phyloP scores from a whole-genome alignment of 2,329 filamentous ascomycete species.

The Fusarium papillatum region DNA sequence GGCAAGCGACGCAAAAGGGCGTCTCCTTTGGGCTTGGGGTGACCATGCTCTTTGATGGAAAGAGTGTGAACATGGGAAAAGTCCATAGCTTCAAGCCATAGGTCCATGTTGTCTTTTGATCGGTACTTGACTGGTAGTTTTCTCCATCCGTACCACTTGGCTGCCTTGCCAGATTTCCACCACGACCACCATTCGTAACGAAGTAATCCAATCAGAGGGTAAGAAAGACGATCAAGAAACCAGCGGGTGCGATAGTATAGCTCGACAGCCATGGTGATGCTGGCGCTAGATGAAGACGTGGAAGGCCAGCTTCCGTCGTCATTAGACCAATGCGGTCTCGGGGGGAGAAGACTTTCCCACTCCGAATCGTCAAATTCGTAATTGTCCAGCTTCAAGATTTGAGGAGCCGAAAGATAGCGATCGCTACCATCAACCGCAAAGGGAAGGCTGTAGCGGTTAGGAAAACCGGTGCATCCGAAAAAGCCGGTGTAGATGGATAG shows the following conservation, averaged over 20 bases:
- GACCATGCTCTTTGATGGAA: background rate
- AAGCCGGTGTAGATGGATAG: background rate
- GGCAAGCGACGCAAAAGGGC: constrained; percentile 1
- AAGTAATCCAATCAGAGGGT: background rate
- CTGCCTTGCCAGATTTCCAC: background rate
- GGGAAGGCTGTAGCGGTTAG: background rate
- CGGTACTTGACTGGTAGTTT: background rate
- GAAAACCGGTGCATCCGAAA: background rate
- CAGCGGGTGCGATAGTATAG: constrained; percentile 11
- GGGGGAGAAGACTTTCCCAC: background rate
- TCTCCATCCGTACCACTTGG: constrained; percentile 12
- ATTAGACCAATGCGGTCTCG: background rate
- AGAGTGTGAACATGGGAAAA: constrained; percentile 27
- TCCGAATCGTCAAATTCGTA: constrained; percentile 13
- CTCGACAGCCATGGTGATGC: background rate
- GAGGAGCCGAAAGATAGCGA: constrained; percentile 9
- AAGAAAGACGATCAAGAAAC: background rate
- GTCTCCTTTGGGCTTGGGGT: background rate
- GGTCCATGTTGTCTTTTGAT: constrained; percentile 19
- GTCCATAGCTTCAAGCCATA: constrained; percentile 33
- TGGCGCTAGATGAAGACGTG: background rate
- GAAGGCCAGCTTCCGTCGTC: constrained; percentile 15
- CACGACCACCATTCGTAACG: background rate
- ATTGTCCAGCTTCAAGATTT: background rate
- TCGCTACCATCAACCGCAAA: constrained; percentile 25